These are phyloP conservation scores for Hyaloscypha bicolor DNA, from an alignment of 495 filamentous ascomycete species.

Conservation along the genomic window DNA sequence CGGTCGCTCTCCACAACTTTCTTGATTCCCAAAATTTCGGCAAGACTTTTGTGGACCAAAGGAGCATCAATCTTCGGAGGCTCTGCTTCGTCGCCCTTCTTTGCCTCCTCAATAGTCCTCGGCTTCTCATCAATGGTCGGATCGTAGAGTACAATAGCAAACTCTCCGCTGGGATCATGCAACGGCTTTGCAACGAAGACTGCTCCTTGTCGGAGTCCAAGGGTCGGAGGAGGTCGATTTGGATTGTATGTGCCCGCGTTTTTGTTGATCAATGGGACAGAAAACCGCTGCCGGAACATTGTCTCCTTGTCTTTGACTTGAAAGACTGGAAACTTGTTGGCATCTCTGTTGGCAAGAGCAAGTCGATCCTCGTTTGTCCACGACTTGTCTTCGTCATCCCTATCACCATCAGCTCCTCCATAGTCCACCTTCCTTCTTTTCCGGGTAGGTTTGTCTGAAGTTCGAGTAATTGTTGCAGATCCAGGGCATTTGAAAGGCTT, in stretches of 20 bases:
- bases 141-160: conserved; percentile 95
- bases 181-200: conserved; percentile 87
- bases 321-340: conserved; percentile 88
- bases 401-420: conserved; percentile 73
- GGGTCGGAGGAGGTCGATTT: conserved; percentile 76
- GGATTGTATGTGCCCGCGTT: conserved; percentile 68
- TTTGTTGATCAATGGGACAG: conserved; percentile 86
- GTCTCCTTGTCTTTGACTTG: conserved; percentile 84
- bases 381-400: conserved; percentile 72
- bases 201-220: conserved; percentile 83
- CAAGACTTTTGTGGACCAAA: conserved; percentile 87
- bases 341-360: conserved; percentile 83
- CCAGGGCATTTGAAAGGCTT: conserved; percentile 95
- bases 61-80: conserved; percentile 72
- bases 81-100: conserved; percentile 44
- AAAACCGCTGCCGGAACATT: conserved; percentile 80
- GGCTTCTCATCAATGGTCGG: conserved; percentile 89
- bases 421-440: conserved; percentile 93
- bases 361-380: conserved; percentile 89
- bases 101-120: conserved; percentile 51
- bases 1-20: conserved; percentile 80
- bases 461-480: conserved; percentile 66
- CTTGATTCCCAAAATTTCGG: conserved; percentile 93
- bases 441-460: conserved; percentile 79
- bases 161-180: conserved; percentile 94